Evolutionary conservation across 176 grass and related monocot genomes (phyloP), one percentile per base, ranked within the genome.

Genomic region (Eragrostis nindensis): DNA sequence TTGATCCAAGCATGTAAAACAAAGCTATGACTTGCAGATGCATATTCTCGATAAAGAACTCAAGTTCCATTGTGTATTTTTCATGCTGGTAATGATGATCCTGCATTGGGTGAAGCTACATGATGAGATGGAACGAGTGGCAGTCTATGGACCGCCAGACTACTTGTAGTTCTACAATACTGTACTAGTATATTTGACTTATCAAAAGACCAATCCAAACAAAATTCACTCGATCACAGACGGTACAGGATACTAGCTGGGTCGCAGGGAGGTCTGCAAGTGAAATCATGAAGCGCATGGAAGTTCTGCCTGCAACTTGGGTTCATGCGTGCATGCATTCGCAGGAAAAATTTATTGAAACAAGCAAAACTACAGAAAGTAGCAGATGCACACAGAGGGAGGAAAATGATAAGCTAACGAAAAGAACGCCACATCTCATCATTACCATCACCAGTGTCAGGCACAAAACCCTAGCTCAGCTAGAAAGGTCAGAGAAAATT

Each of bases 401-500:
- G 17, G 57, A 61, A 71, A 89, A 82, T 89, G 71, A 85, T 85
- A 85, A 59, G 71, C 29, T 40, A 32, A 4, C 25, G 47, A 62
- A 86, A 90, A 81, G 78, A 90, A 78, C 42, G 75, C 42, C 18
- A 21, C 66, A 78, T 73, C 67, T 82, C 83, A 90, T 90, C 67
- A 90, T 86, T 50, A 78, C 60, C 61, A 78, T 78, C 66, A 73
- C 32, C 60, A 38, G 47, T 78, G 57, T 25, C 76, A 45, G 81
- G 78, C 83, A 73, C 79, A 82, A 90, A 90, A 86, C 83, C 83
- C 88, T 90, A 90, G 71, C 73, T 63, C 61, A 82, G 47, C n/a
- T 68, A 79, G 15, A 71, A 81, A 68, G 70, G 40, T 38, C 26
- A 38, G 8, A 47, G 62, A 38, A n/a, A 56, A 71, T 40, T 53